These are phyloP conservation scores for Dendrobium chrysotoxum DNA, from an alignment of 106 monocot species.

Conservation along the genomic window DNA sequence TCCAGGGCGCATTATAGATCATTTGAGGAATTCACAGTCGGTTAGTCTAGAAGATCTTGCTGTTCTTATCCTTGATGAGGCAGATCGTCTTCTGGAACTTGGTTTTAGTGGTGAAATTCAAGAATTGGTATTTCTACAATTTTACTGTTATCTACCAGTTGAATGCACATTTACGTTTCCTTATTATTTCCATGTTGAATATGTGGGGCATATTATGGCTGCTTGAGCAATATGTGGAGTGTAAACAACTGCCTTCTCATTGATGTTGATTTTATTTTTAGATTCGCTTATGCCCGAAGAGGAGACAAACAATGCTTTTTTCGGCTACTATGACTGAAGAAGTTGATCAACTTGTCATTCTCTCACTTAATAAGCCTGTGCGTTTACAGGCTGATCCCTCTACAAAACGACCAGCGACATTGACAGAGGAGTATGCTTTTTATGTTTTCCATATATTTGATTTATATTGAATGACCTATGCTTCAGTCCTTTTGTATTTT, in stretches of 20 bases:
- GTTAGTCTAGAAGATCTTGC: slow-evolving; percentile 94
- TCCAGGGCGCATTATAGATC: slow-evolving; percentile 95
- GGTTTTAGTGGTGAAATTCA: slow-evolving; percentile 95
- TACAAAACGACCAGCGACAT: slow-evolving; percentile 68
- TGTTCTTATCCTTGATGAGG: slow-evolving; percentile 94
- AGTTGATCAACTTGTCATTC: slow-evolving; percentile 81
- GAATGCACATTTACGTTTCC: neutral
- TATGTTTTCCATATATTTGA: neutral
- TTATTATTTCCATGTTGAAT: neutral
- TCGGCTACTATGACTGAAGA: slow-evolving; percentile 99
- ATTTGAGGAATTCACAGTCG: slow-evolving; percentile 82
- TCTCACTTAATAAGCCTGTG: slow-evolving; percentile 82
- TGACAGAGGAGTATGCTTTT: slow-evolving; percentile 83
- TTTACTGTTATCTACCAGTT: neutral
- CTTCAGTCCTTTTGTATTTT: neutral
- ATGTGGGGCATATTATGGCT: neutral
- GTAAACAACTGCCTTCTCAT: neutral
- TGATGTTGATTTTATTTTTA: slow-evolving; percentile 19
- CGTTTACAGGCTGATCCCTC: slow-evolving; percentile 94
- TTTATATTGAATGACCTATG: neutral
- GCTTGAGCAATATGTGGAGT: neutral
- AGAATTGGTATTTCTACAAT: slow-evolving; percentile 59
- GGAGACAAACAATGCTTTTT: slow-evolving; percentile 93
- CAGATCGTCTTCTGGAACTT: slow-evolving; percentile 93
- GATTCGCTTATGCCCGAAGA: slow-evolving; percentile 81